Evolutionary conservation across 2,329 filamentous ascomycete species (phyloP).

Genomic region (Neoarthrinium moseri): DNA sequence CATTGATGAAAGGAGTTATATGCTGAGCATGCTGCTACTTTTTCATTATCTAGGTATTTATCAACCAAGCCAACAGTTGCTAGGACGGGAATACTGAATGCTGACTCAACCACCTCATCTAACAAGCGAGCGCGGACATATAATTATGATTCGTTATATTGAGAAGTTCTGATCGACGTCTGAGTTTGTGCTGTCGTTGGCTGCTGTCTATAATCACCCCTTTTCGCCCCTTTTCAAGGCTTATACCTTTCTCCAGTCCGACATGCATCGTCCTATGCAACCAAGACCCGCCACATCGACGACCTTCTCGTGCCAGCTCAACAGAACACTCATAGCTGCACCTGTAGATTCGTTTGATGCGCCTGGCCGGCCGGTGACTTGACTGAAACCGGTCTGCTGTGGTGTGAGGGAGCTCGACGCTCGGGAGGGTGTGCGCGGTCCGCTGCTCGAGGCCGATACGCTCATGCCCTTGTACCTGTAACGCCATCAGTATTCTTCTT

Average conservation of each 20-base stretch:
- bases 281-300: constrained; percentile 91
- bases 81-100: too few relatives aligned
- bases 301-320: constrained; percentile 99
- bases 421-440: constrained; percentile 34
- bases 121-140: too few relatives aligned
- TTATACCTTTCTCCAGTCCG: constrained; percentile 88
- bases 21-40: too few relatives aligned
- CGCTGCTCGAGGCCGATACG: constrained; percentile 34
- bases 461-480: constrained; percentile 88
- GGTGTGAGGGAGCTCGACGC: constrained; percentile 60
- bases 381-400: constrained; percentile 85
- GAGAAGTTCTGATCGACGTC: too few relatives aligned
- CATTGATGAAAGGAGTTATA: too few relatives aligned
- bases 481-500: not conserved
- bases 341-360: constrained; percentile 66
- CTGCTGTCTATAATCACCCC: too few relatives aligned
- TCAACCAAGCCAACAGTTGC: too few relatives aligned
- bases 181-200: too few relatives aligned
- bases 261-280: constrained; percentile 92
- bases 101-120: too few relatives aligned
- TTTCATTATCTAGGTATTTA: too few relatives aligned
- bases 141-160: too few relatives aligned
- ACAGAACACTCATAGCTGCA: constrained; percentile 89
- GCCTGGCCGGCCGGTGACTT: constrained; percentile 60
- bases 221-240: not conserved